Percentiles rank a stretch among this genome's conserved stretches.
phyloP scores from a whole-genome alignment of 257 asterid species.

The Lavandula angustifolia region DNA sequence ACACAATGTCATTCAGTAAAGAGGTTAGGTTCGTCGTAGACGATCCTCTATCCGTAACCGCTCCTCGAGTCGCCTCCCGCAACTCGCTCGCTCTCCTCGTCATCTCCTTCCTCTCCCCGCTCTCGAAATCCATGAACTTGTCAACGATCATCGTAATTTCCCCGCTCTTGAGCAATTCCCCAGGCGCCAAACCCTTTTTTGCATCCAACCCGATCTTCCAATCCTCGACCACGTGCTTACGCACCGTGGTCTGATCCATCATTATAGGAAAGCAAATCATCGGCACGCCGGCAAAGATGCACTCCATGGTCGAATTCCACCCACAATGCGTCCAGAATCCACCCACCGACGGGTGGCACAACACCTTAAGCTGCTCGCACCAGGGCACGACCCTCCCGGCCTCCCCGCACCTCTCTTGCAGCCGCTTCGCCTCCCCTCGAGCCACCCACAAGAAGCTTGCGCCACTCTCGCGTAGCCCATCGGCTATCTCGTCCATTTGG shows the following conservation, averaged over 20 bases:
- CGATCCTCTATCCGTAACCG: conserved; percentile 48
- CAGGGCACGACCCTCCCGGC: conserved; percentile 52
- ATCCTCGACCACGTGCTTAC: conserved; percentile 61
- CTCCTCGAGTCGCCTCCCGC: conserved; percentile 27
- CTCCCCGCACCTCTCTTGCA: conserved; percentile 44
- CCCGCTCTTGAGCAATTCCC: conserved; percentile 37
- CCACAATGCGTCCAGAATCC: conserved; percentile 89
- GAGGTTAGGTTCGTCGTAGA: conserved; percentile 35
- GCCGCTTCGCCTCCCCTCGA: conserved; percentile 54
- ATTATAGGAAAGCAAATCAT: conserved; percentile 55
- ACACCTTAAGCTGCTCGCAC: conserved; percentile 62
- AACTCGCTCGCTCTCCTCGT: conserved; percentile 37
- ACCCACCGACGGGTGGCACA: conserved; percentile 55
- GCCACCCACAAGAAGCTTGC: conserved; percentile 69
- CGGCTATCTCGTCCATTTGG: conserved; percentile 63
- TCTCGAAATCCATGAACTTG: conserved; percentile 53
- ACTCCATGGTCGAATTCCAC: conserved; percentile 70
- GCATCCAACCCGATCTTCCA: conserved; percentile 69
- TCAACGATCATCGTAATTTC: conserved; percentile 41
- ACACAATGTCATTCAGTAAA: conserved; percentile 37
- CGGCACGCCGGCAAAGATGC: conserved; percentile 54
- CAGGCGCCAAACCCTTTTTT: conserved; percentile 31
- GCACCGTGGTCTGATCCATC: conserved; percentile 53
- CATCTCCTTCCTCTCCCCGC: conserved; percentile 43
- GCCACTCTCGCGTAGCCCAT: conserved; percentile 55